A percentile compares a stretch with the other conserved stretches of the same genome.
Conservation (phyloP, 495 filamentous ascomycete genomes). For the Penicillium paradoxum region DNA sequence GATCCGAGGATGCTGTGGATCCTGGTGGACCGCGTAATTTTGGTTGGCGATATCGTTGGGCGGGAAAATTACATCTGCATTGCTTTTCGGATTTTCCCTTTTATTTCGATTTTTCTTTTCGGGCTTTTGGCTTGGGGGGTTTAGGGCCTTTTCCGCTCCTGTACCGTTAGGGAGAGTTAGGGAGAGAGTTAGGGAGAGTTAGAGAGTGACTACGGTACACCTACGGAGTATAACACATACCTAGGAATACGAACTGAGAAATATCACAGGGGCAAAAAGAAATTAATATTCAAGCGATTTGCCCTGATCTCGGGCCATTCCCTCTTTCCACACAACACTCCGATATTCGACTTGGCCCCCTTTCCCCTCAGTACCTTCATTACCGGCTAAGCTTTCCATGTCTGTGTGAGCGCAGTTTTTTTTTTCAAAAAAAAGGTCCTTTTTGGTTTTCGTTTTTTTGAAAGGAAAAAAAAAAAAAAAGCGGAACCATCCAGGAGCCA, state of each 20-base stretch:
- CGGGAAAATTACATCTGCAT: conserved; percentile 9
- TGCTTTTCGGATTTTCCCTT: not conserved
- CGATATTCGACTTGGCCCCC: conserved; percentile 22
- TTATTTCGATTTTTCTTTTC: not conserved
- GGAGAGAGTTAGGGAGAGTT: too few species aligned
- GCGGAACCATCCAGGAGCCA: conserved; percentile 10
- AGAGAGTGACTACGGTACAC: too few species aligned
- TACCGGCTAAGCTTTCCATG: conserved; percentile 21
- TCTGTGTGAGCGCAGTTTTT: conserved; percentile 12
- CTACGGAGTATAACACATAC: too few species aligned
- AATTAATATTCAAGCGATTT: not conserved
- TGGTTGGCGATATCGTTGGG: conserved; percentile 27
- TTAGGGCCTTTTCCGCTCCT: too few species aligned
- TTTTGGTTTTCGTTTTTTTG: conserved; percentile 4
- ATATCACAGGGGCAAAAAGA: not conserved
- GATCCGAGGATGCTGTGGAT: conserved; percentile 38
- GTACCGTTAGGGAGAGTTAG: too few species aligned
- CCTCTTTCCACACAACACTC: conserved; percentile 22
- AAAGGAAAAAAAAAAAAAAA: conserved; percentile 10
- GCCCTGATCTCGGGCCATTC: conserved; percentile 19
- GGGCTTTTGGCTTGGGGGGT: too few species aligned
- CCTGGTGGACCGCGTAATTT: conserved; percentile 42
- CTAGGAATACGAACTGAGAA: not conserved
- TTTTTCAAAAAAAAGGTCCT: not conserved
- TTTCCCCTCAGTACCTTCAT: conserved; percentile 14